Base-by-base conservation (phyloP, 2,329 filamentous ascomycete genomes). In the Corynespora cassiicola region DNA sequence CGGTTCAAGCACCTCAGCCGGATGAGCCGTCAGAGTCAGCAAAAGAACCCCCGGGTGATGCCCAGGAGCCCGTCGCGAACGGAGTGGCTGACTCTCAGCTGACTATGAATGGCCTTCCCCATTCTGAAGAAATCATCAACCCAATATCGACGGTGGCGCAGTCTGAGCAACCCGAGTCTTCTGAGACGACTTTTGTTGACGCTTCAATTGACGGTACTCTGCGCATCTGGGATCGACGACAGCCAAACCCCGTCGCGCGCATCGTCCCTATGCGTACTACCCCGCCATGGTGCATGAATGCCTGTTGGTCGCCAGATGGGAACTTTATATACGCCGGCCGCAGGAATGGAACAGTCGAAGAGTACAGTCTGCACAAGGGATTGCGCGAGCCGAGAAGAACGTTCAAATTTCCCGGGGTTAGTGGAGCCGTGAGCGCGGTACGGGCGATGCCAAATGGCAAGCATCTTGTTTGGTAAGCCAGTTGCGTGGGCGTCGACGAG, bases 231-330 rank as follows among this genome's bases (percentile, higher is more conserved):
- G 95, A 99, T 60, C 77, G 86, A 3, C 84, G 94, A 14, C 81
- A 87, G 47, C 80, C 81, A 1, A 80, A 86, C 22, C 87, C 92
- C 0, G 78, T 96, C 2, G 90, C 94, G 3, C 83, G 85, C 18
- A 92, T 97, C 39, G 76, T 78, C 1, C 88, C 87, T 12, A 77
- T 84, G 8, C 81, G 83, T 8, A 84, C 84, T 12, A 88, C 90
- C 1, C 92, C 94, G 1, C 94, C 92, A 0, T 99, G 92, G 92
- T 97, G 92, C 68, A 96, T 96, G 84, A 91, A 89, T 52, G 90
- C 90, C 1, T 96, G 90, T 72, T 99, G 94, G 94, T 92, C 87
- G 37, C 90, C 90, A 0, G 88, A 96, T 64, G 94, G 94, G 10
- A 97, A 97, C 69, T 90, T 83, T 68, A 91, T 99, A 56, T 99